These are phyloP conservation scores for Talaromyces rugulosus DNA, from an alignment of 2,329 filamentous ascomycete genomes.

Conservation along the genomic window DNA sequence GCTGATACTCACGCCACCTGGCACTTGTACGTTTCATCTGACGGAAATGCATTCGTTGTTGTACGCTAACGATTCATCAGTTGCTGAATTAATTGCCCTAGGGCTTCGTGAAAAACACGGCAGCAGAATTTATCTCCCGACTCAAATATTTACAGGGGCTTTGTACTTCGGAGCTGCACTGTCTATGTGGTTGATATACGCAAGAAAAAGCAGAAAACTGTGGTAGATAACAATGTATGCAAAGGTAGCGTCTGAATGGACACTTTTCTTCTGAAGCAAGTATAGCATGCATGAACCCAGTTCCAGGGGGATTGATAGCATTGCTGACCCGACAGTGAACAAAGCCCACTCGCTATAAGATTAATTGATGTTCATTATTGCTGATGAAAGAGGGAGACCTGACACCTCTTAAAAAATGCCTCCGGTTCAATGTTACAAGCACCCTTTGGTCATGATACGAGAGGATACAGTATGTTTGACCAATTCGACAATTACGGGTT, in stretches of 20 bases:
- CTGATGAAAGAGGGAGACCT: too few relatives aligned
- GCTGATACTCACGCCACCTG: constrained; percentile 4
- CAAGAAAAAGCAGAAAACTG: not conserved
- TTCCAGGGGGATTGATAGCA: not conserved
- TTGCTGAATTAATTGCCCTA: not conserved
- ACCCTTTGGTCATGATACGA: too few relatives aligned
- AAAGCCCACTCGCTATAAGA: too few relatives aligned
- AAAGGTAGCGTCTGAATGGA: not conserved
- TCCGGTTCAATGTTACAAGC: too few relatives aligned
- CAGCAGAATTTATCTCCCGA: not conserved
- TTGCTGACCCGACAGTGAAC: not conserved
- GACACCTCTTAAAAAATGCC: too few relatives aligned
- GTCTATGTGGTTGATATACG: constrained; percentile 4
- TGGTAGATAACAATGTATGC: not conserved
- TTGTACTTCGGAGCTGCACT: constrained; percentile 4
- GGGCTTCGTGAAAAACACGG: not conserved
- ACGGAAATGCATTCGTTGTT: not conserved
- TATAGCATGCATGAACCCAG: not conserved
- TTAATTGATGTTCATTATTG: too few relatives aligned
- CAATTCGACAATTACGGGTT: not conserved
- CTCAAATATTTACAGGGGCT: constrained; percentile 1
- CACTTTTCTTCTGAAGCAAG: not conserved
- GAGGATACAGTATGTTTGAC: not conserved
- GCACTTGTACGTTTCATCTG: not conserved
- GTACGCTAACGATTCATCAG: not conserved